Evolutionary conservation across 805 yeast genomes (phyloP).

Genomic region (Ogataea pini): DNA sequence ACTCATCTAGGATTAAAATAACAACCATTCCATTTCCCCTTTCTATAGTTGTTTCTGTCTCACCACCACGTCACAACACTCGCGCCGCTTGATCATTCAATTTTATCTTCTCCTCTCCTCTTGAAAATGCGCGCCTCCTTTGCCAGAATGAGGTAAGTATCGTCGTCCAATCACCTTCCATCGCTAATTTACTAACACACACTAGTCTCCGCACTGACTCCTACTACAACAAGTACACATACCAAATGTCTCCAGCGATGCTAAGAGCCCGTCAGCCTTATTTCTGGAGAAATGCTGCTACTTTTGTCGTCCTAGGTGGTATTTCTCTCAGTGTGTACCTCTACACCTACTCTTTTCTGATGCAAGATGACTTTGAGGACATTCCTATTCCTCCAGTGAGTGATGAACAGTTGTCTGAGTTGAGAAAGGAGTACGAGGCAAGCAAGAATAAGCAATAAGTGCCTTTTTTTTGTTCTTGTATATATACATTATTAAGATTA

Average conservation of each 20-base stretch:
- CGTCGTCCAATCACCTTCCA: no score
- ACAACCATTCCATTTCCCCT: neutral
- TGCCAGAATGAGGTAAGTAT: slow-evolving; percentile 26
- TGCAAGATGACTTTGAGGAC: slow-evolving; percentile 81
- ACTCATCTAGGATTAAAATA: neutral
- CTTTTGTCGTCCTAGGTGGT: slow-evolving; percentile 58
- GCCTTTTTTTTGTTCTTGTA: neutral
- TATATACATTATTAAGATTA: slow-evolving; percentile 9
- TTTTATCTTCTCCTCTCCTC: neutral
- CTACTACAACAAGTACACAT: slow-evolving; percentile 47
- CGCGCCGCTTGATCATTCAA: no score
- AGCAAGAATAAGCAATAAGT: slow-evolving; percentile 30
- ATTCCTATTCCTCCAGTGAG: slow-evolving; percentile 93
- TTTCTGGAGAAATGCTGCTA: slow-evolving; percentile 72
- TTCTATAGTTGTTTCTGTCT: no score
- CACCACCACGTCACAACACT: no score
- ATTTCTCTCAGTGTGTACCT: slow-evolving; percentile 68
- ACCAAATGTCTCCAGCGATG: slow-evolving; percentile 88
- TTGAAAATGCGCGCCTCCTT: slow-evolving; percentile 27
- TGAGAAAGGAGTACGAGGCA: slow-evolving; percentile 71
- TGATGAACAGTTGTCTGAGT: slow-evolving; percentile 69
- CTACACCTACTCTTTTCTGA: slow-evolving; percentile 65
- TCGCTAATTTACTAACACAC: slow-evolving; percentile 15
- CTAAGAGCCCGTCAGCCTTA: slow-evolving; percentile 87
- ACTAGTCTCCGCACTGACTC: slow-evolving; percentile 29